Percentiles rank a stretch among this genome's conserved stretches.
Evolutionary conservation across 2,329 filamentous ascomycete species (phyloP).

Genomic region (Colletotrichum horii): DNA sequence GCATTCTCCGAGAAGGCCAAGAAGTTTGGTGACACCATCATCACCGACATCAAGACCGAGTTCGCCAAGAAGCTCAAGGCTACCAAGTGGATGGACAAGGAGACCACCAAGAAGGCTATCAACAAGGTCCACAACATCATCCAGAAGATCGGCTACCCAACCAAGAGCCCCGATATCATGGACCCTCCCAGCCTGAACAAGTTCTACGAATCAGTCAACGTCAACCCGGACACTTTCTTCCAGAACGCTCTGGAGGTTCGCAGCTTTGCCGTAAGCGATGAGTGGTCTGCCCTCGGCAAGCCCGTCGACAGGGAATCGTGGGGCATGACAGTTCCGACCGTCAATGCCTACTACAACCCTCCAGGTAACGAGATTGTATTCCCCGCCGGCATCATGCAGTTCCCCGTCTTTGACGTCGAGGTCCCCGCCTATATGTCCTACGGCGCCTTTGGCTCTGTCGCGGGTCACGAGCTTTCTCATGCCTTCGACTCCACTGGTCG

Average conservation of each 20-base stretch:
- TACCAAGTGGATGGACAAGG: constrained; percentile 69
- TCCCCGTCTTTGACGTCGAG: constrained; percentile 67
- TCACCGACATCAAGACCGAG: constrained; percentile 72
- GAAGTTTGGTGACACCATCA: constrained; percentile 69
- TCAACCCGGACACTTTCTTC: constrained; percentile 60
- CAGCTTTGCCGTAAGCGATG: constrained; percentile 48
- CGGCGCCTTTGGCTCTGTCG: constrained; percentile 71
- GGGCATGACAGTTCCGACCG: constrained; percentile 63
- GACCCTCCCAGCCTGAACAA: constrained; percentile 58
- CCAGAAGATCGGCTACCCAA: constrained; percentile 73
- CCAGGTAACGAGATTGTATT: constrained; percentile 73
- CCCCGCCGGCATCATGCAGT: constrained; percentile 73
- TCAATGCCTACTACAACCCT: constrained; percentile 72
- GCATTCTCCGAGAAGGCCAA: constrained; percentile 72
- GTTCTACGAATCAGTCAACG: constrained; percentile 60
- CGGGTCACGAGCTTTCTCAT: constrained; percentile 73
- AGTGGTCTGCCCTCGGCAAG: constrained; percentile 64
- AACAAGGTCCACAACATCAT: constrained; percentile 71
- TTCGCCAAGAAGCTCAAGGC: constrained; percentile 65
- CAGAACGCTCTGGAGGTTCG: constrained; percentile 58
- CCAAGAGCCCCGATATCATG: constrained; percentile 65
- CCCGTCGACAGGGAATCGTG: constrained; percentile 66
- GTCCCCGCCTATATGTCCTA: constrained; percentile 71
- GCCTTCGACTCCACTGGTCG: constrained; percentile 72
- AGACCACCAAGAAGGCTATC: constrained; percentile 63